These are phyloP conservation scores for Colletotrichum endophyticum DNA, from an alignment of 2,329 filamentous ascomycete genomes.

Conservation along the genomic window DNA sequence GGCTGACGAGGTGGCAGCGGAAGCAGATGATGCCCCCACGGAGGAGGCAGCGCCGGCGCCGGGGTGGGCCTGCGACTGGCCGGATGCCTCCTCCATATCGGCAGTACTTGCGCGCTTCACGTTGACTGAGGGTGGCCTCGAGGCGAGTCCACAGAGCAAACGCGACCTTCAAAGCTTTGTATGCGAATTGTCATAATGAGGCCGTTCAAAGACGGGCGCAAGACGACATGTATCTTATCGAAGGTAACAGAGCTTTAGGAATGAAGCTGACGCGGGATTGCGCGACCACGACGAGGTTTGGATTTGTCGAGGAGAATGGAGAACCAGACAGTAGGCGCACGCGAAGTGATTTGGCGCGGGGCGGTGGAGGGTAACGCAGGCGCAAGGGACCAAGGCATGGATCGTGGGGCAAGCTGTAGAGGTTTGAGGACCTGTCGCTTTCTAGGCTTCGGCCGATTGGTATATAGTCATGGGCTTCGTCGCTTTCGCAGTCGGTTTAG, in stretches of 20 bases:
- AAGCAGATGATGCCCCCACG: background rate
- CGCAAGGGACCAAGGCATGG: background rate
- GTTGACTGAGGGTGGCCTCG: constrained; percentile 16
- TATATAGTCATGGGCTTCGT: background rate
- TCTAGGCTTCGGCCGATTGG: background rate
- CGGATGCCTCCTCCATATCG: constrained; percentile 22
- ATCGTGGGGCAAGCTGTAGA: background rate
- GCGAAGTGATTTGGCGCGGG: background rate
- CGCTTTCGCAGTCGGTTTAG: background rate
- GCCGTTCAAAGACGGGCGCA: constrained; percentile 11
- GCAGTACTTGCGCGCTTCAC: constrained; percentile 20
- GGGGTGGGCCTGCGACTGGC: constrained; percentile 10
- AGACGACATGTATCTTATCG: background rate
- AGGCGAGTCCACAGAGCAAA: constrained; percentile 14
- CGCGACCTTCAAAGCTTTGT: constrained; percentile 17
- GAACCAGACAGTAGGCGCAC: background rate
- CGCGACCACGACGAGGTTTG: background rate
- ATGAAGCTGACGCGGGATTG: background rate
- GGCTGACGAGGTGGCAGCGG: background rate
- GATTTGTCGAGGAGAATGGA: background rate
- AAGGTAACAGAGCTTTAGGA: background rate
- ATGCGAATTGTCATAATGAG: constrained; percentile 19
- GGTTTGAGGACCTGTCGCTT: background rate
- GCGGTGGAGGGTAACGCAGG: background rate
- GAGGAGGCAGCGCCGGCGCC: constrained; percentile 18